Conservation (phyloP, 2,329 filamentous ascomycete genomes). For the Calonectria multiphialidica region DNA sequence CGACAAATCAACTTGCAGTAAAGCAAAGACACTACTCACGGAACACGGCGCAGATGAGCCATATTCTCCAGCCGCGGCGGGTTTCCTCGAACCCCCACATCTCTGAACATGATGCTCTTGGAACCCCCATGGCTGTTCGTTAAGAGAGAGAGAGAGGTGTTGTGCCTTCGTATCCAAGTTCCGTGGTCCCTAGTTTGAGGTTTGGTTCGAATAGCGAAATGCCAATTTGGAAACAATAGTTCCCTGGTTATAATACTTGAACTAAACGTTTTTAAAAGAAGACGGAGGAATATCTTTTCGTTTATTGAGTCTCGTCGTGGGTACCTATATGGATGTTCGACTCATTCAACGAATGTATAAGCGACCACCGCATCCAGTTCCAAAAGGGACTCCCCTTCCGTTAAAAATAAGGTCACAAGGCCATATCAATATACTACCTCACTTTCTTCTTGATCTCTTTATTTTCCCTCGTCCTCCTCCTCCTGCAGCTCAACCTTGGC, state of each 20-base stretch:
- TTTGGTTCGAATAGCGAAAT: not conserved
- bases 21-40: conserved; percentile 13
- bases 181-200: not conserved
- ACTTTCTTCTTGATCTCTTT: not conserved
- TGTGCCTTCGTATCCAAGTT: not conserved
- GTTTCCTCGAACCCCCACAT: conserved; percentile 34
- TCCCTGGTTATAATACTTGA: too few species aligned
- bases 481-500: not conserved
- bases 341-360: too few species aligned
- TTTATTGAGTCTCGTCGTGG: not conserved
- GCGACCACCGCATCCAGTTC: not conserved
- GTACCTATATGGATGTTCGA: not conserved
- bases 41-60: conserved; percentile 33
- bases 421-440: conserved; percentile 2
- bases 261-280: not conserved
- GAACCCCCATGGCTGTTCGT: conserved; percentile 14
- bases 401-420: not conserved
- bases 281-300: not conserved
- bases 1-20: not conserved
- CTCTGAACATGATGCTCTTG: conserved; percentile 25
- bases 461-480: not conserved
- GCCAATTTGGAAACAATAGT: not conserved
- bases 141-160: not conserved
- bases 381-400: not conserved
- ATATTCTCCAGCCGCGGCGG: conserved; percentile 30